Conservation (phyloP, 176 grass and related monocot genomes). For the Oryza brachyantha region DNA sequence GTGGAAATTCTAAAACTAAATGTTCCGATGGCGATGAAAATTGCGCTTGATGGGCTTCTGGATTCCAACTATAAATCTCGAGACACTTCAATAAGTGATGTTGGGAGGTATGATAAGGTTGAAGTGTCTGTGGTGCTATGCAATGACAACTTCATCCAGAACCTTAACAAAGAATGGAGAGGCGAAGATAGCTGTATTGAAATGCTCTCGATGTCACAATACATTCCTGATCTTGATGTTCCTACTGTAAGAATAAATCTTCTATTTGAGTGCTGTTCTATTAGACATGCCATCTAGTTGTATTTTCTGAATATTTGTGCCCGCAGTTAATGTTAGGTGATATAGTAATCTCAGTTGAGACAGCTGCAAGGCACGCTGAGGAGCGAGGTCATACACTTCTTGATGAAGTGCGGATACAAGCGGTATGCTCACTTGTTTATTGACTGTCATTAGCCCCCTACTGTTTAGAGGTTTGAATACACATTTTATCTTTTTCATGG, state of each 20-base stretch:
- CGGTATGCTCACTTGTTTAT: constrained; percentile 47
- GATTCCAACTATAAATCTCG: constrained; percentile 74
- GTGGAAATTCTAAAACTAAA: constrained; percentile 89
- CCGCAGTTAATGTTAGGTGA: constrained; percentile 84
- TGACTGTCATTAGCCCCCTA: neutral
- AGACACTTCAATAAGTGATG: constrained; percentile 63
- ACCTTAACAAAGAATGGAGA: constrained; percentile 80
- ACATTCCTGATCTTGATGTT: constrained; percentile 66
- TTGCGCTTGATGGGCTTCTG: constrained; percentile 80
- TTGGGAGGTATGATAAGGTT: constrained; percentile 79
- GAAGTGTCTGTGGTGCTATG: constrained; percentile 75
- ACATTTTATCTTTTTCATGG: neutral
- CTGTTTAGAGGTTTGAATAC: neutral
- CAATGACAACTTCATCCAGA: constrained; percentile 69
- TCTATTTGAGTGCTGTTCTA: constrained; percentile 23
- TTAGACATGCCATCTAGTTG: constrained; percentile 3
- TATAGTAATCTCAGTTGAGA: constrained; percentile 89
- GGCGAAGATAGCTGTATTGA: constrained; percentile 55
- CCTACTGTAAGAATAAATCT: constrained; percentile 63
- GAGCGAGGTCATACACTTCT: constrained; percentile 85
- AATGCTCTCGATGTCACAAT: constrained; percentile 70
- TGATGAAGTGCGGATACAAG: constrained; percentile 82
- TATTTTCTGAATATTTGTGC: constrained; percentile 18
- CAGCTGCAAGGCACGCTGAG: constrained; percentile 85
- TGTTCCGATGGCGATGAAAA: constrained; percentile 90